Evolutionary conservation across 371 early-diverging fungal species (phyloP).

Genomic region (Apophysomyces trapeziformis): DNA sequence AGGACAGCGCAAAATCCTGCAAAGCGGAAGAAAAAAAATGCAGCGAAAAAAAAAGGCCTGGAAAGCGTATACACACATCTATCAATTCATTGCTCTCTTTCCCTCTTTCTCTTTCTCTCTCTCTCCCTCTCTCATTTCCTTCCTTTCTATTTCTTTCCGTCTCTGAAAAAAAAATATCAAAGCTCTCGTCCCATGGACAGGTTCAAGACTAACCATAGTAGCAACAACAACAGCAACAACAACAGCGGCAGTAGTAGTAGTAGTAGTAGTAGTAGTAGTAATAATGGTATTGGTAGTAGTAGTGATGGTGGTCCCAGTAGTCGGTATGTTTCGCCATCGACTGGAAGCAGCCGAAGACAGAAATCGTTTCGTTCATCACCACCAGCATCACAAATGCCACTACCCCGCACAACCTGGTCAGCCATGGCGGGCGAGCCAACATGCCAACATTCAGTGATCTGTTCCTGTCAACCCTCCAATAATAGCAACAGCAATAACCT

Average conservation of each 20-base stretch:
- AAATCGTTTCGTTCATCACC: background rate
- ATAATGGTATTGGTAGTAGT: no score
- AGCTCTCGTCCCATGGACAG: background rate
- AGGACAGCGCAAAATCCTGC: background rate
- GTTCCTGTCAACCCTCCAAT: slow-evolving; percentile 2
- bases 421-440: background rate
- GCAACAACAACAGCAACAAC: no score
- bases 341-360: background rate
- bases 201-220: background rate
- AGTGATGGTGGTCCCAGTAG: no score
- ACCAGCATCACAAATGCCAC: background rate
- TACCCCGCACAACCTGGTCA: no score
- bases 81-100: no score
- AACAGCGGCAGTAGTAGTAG: no score
- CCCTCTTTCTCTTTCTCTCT: no score
- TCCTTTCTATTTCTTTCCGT: background rate
- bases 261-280: no score
- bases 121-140: no score
- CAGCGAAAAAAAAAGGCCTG: background rate
- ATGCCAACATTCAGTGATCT: slow-evolving; percentile 7
- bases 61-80: no score
- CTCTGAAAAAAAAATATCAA: background rate
- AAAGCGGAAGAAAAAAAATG: background rate
- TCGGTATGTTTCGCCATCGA: no score
- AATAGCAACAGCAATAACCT: background rate